A percentile compares a stretch with the other conserved stretches of the same genome.
Conservation (phyloP, 305 asterid species). For the Solanum hybrid region DNA sequence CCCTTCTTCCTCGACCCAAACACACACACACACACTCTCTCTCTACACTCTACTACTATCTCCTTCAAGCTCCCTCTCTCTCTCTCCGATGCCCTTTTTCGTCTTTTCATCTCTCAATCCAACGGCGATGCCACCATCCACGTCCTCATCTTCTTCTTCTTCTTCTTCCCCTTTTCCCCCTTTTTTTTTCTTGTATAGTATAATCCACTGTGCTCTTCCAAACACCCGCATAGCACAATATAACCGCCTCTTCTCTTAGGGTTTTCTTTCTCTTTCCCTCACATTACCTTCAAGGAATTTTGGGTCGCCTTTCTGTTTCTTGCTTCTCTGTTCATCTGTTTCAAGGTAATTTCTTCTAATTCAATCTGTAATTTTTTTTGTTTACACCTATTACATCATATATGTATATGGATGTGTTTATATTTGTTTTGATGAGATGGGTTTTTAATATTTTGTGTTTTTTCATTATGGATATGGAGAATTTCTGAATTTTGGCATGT, state of each 20-base stretch:
- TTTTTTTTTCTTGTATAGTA: background rate
- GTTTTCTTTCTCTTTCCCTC: slow-evolving; percentile 7
- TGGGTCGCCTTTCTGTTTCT: background rate
- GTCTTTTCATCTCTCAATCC: slow-evolving; percentile 23
- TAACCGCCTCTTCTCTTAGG: slow-evolving; percentile 14
- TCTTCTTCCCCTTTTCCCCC: slow-evolving; percentile 1
- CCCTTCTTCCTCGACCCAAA: background rate
- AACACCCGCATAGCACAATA: slow-evolving; percentile 11
- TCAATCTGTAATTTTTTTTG: background rate
- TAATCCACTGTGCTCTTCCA: slow-evolving; percentile 3
- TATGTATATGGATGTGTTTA: background rate
- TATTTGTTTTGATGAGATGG: background rate
- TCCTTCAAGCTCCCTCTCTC: background rate
- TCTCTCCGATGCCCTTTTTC: slow-evolving; percentile 13
- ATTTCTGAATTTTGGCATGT: background rate
- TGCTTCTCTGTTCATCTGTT: background rate
- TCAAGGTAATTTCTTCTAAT: background rate
- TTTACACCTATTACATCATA: background rate
- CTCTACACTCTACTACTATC: background rate
- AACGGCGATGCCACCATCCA: slow-evolving; percentile 17
- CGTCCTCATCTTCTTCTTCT: slow-evolving; percentile 23
- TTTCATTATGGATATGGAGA: background rate
- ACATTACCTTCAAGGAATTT: background rate
- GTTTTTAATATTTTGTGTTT: background rate
- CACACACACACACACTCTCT: background rate